Conservation (phyloP, 768 basidiomycete genomes). For the Coprinopsis marcescibilis region DNA sequence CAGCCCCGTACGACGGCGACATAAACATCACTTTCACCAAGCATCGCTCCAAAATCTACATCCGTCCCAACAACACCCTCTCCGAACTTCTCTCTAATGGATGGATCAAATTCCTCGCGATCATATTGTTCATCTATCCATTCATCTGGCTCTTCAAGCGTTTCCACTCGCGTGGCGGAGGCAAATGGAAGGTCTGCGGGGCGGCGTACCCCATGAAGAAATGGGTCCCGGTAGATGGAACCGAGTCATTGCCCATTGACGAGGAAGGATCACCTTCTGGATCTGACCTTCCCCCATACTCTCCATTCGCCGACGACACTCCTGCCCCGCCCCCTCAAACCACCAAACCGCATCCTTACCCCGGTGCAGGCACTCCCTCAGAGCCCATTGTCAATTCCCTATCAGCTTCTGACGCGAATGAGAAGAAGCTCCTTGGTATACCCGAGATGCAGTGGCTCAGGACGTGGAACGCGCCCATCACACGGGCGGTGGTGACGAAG, state of each 20-base stretch:
- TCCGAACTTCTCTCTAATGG: constrained; percentile 63
- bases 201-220: constrained; percentile 70
- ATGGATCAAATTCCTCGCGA: constrained; percentile 66
- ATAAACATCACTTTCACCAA: constrained; percentile 47
- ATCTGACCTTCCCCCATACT: background rate
- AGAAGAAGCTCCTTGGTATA: constrained; percentile 47
- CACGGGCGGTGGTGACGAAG: constrained; percentile 45
- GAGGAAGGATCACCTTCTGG: constrained; percentile 1
- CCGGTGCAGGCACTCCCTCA: constrained; percentile 14
- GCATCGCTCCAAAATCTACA: constrained; percentile 43
- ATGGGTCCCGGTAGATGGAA: constrained; percentile 26
- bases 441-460: constrained; percentile 78
- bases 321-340: background rate
- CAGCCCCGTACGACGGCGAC: constrained; percentile 39
- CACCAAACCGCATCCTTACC: background rate
- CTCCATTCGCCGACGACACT: no score
- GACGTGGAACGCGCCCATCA: constrained; percentile 68
- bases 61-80: constrained; percentile 63
- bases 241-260: constrained; percentile 9
- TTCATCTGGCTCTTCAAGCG: constrained; percentile 78
- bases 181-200: constrained; percentile 70
- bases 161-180: constrained; percentile 63
- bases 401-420: no score
- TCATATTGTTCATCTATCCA: constrained; percentile 68
- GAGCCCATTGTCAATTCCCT: no score